Conservation (phyloP, 345 rosid species). For the Kernera saxatilis region DNA sequence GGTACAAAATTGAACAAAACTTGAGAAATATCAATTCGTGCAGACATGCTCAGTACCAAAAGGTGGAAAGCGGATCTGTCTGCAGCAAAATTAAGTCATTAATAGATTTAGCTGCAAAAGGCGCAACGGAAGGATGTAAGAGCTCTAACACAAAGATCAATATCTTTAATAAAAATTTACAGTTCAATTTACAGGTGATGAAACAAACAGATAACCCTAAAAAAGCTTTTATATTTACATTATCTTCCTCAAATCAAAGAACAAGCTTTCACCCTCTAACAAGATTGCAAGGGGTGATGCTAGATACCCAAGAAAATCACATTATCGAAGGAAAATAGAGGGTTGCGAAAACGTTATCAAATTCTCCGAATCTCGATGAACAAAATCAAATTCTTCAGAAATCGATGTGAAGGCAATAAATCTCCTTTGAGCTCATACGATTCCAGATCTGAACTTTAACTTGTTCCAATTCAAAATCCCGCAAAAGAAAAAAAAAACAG, state of each 20-base stretch:
- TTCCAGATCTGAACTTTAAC: slow-evolving; percentile 5
- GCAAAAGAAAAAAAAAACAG: neutral
- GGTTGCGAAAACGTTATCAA: neutral
- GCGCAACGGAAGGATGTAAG: slow-evolving; percentile 19
- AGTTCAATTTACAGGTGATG: neutral
- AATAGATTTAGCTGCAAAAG: slow-evolving; percentile 30
- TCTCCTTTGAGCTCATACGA: neutral
- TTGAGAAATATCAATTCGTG: slow-evolving; percentile 5
- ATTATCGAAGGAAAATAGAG: neutral
- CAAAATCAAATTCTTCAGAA: neutral
- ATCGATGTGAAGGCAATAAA: neutral
- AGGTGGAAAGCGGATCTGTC: slow-evolving; percentile 31
- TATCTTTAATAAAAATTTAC: neutral
- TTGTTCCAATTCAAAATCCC: neutral
- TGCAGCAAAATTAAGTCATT: slow-evolving; percentile 33
- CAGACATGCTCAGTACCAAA: slow-evolving; percentile 31
- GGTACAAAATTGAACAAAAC: neutral
- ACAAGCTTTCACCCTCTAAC: neutral
- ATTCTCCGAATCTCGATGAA: neutral
- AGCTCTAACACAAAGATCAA: slow-evolving; percentile 1
- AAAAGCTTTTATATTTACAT: neutral
- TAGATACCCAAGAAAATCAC: neutral
- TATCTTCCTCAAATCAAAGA: neutral
- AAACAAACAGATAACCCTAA: too few relatives aligned
- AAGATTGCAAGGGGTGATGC: neutral